Evolutionary conservation across 75 land plant species (phyloP).

Genomic region (Chamaecyparis obtusa): DNA sequence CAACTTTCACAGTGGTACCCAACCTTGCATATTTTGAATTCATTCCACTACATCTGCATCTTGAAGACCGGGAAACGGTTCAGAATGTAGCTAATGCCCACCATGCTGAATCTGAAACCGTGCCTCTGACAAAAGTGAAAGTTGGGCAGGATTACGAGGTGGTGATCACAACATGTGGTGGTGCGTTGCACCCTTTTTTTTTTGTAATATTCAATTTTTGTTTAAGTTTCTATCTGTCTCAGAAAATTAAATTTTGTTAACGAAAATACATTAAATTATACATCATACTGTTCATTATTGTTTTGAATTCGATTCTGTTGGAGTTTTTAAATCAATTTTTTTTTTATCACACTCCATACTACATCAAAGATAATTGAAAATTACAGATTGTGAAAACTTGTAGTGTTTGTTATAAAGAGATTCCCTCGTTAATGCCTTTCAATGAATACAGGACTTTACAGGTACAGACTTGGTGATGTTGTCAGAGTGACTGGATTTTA

Average conservation of each 20-base stretch:
- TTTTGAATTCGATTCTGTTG: too few relatives aligned
- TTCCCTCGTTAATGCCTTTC: neutral
- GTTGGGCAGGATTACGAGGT: conserved; percentile 87
- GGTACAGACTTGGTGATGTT: conserved; percentile 56
- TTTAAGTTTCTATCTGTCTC: neutral
- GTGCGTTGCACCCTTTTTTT: conserved; percentile 27
- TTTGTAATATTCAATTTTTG: neutral
- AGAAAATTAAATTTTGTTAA: neutral
- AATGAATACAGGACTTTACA: conserved; percentile 6
- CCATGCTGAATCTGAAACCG: conserved; percentile 21
- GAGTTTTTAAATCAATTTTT: too few relatives aligned
- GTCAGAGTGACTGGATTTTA: conserved; percentile 75
- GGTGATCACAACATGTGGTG: conserved; percentile 67
- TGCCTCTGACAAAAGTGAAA: conserved; percentile 69
- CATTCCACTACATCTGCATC: conserved; percentile 39
- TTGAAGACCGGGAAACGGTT: neutral
- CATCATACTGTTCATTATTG: too few relatives aligned
- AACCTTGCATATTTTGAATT: conserved; percentile 69
- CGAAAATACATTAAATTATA: neutral
- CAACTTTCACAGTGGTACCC: conserved; percentile 54
- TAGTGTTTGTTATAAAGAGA: neutral
- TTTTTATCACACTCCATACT: too few relatives aligned
- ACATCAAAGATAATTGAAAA: too few relatives aligned
- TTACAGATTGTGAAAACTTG: too few relatives aligned
- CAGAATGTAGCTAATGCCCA: conserved; percentile 5